phyloP scores from a whole-genome alignment of 768 basidiomycete genomes.

The Cystofilobasidium ferigula region DNA sequence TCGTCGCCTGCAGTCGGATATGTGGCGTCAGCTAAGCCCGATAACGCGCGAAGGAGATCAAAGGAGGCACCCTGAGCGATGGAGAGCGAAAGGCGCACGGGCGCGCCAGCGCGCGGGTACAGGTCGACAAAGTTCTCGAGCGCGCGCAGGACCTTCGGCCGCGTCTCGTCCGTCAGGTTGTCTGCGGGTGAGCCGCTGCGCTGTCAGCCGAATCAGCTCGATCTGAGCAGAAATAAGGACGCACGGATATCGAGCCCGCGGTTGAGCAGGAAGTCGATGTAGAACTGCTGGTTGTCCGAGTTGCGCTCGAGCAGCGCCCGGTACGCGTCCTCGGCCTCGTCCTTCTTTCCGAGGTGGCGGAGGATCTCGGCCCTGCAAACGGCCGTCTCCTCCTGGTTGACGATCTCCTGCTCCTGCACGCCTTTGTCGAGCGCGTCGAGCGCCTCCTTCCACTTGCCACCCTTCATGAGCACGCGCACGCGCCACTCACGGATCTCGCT shows the following conservation, averaged over 20 bases:
- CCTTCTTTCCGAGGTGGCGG: slow-evolving; percentile 50
- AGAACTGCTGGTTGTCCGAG: slow-evolving; percentile 70
- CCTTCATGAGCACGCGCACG: slow-evolving; percentile 58
- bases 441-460: slow-evolving; percentile 41
- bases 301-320: slow-evolving; percentile 70
- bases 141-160: slow-evolving; percentile 47
- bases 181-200: slow-evolving; percentile 37
- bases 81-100: slow-evolving; percentile 60
- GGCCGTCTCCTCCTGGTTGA: slow-evolving; percentile 42
- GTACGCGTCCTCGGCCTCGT: slow-evolving; percentile 74
- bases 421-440: slow-evolving; percentile 35
- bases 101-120: slow-evolving; percentile 58
- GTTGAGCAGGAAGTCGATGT: slow-evolving; percentile 57
- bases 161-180: slow-evolving; percentile 45
- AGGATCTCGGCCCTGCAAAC: slow-evolving; percentile 49
- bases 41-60: not conserved
- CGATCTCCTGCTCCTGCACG: slow-evolving; percentile 39
- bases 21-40: not conserved
- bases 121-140: slow-evolving; percentile 53
- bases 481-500: slow-evolving; percentile 75
- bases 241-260: slow-evolving; percentile 58
- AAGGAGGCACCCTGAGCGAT: slow-evolving; percentile 49
- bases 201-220: too few relatives aligned
- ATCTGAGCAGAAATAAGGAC: too few relatives aligned
- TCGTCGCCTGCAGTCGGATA: slow-evolving; percentile 51